Base-by-base conservation (phyloP, 805 yeast genomes). In the Kregervanrija fluxuum region DNA sequence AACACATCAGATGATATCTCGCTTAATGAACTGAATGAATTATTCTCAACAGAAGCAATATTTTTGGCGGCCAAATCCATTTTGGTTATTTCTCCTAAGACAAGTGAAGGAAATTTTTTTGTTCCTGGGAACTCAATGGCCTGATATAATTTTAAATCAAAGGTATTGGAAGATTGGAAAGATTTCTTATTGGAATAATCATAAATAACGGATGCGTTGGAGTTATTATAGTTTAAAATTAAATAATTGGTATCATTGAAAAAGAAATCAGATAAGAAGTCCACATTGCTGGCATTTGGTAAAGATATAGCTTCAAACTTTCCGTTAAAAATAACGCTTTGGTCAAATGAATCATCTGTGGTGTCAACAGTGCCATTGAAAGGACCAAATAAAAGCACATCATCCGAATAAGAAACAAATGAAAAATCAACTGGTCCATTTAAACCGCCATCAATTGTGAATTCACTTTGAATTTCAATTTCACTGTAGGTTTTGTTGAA, bases 361-460 rank as follows among this genome's bases (percentile, higher is more conserved):
- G 56, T 56, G 22, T 66, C 59, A 5, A 55, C 56, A 11, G 72
- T 59, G 1, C 67, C 22, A 13, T 48, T 31, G 22, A 50, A 48
- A 22, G 43, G 37, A 3, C 87, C 87, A 16, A 70, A 61, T 9
- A 79, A 47, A 3, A 73, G 41, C 5, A 82, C 61, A 5, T 64
- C 60, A 11, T 62, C 60, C 12, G 44, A 35, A 11, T 63, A 60
- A 11, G 48, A 47, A 4, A 52, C 31, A 8, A 37, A 16, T 16
- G 17, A 17, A 6, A 54, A 40, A 9, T 56, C 45, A 2, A 79
- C 69, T 1, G 51, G 49, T 2, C 74, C 71, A 48, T 66, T 57
- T 12, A 74, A 45, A 2, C 78, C 70, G 32, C 73, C 73, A 17
- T 60, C 56, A 1, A 61, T 43, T 11, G 42, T 36, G 8, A 43